Evolutionary conservation across 768 basidiomycete genomes (phyloP).

Genomic region (Trametes meyenii): DNA sequence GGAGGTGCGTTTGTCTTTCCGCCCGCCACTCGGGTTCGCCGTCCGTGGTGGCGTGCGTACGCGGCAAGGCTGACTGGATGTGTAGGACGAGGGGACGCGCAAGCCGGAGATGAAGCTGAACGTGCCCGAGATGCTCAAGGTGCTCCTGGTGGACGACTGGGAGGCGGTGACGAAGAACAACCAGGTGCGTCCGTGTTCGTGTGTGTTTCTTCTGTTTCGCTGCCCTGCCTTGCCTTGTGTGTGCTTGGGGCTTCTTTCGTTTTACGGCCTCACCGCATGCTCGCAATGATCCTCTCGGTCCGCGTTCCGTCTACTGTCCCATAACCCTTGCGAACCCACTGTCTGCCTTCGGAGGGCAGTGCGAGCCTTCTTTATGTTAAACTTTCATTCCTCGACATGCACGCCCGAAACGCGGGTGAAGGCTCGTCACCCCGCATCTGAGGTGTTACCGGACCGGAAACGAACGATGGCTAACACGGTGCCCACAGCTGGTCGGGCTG

Average conservation of each 20-base stretch:
- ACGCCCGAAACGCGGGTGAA: no score
- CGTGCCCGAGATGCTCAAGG: conserved; percentile 89
- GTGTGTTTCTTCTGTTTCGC: neutral
- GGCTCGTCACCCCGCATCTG: no score
- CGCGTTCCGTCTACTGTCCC: no score
- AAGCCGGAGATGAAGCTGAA: conserved; percentile 89
- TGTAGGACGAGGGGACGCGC: conserved; percentile 72
- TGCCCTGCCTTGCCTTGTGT: neutral
- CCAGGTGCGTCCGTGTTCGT: no score
- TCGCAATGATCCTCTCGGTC: no score
- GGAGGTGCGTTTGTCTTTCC: conserved; percentile 49
- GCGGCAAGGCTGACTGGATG: neutral
- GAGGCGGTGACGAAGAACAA: conserved; percentile 94
- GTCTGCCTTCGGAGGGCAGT: no score
- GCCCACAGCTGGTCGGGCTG: conserved; percentile 82
- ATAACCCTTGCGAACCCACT: no score
- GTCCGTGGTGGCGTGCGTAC: neutral
- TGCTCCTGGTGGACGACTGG: conserved; percentile 95
- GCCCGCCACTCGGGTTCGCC: neutral
- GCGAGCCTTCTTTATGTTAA: no score
- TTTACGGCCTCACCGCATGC: no score
- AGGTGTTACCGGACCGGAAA: no score
- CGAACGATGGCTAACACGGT: no score
- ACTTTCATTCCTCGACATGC: no score
- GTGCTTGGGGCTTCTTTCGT: neutral